A percentile compares a stretch with the other conserved stretches of the same genome.
Evolutionary conservation across 495 filamentous ascomycete species (phyloP).

Genomic region (Paragyromitra xinjiangensis): DNA sequence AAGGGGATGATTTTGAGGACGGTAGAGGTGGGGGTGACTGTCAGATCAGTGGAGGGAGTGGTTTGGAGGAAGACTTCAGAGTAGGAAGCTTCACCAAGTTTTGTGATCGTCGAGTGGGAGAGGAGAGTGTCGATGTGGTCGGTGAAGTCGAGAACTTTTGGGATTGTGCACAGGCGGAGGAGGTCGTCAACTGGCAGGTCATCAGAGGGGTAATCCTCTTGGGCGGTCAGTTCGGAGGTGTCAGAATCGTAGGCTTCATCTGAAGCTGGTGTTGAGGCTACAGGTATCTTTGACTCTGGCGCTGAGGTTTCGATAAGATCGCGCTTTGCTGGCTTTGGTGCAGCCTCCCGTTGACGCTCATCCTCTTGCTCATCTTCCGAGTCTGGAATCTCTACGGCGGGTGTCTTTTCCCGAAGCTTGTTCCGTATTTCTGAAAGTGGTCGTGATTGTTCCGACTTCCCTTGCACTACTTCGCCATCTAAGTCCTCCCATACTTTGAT

Average conservation of each 20-base stretch:
- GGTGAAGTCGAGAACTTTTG: slow-evolving; percentile 49
- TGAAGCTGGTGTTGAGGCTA: background rate
- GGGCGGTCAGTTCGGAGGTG: slow-evolving; percentile 20
- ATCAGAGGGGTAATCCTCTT: slow-evolving; percentile 20
- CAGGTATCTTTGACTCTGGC: background rate
- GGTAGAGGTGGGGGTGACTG: slow-evolving; percentile 16
- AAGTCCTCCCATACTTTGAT: slow-evolving; percentile 55
- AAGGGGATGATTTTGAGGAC: slow-evolving; percentile 58
- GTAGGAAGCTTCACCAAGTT: slow-evolving; percentile 57
- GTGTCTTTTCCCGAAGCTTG: slow-evolving; percentile 9
- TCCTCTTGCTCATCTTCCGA: slow-evolving; percentile 30
- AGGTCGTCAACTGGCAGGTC: slow-evolving; percentile 38
- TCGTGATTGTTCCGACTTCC: slow-evolving; percentile 21
- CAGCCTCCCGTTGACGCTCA: slow-evolving; percentile 1
- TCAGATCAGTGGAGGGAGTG: background rate
- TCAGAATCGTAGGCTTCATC: slow-evolving; percentile 25
- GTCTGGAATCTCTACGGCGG: slow-evolving; percentile 25
- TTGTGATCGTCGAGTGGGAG: slow-evolving; percentile 39
- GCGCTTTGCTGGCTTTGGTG: background rate
- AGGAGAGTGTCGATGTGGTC: slow-evolving; percentile 44
- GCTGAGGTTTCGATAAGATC: slow-evolving; percentile 10
- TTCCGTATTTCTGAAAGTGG: background rate
- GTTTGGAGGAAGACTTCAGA: slow-evolving; percentile 55
- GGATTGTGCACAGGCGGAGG: slow-evolving; percentile 41
- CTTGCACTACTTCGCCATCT: slow-evolving; percentile 12